Percentiles rank a stretch among this genome's conserved stretches.
Evolutionary conservation across 129 eudicot species (phyloP).

Genomic region (Lonicera japonica): DNA sequence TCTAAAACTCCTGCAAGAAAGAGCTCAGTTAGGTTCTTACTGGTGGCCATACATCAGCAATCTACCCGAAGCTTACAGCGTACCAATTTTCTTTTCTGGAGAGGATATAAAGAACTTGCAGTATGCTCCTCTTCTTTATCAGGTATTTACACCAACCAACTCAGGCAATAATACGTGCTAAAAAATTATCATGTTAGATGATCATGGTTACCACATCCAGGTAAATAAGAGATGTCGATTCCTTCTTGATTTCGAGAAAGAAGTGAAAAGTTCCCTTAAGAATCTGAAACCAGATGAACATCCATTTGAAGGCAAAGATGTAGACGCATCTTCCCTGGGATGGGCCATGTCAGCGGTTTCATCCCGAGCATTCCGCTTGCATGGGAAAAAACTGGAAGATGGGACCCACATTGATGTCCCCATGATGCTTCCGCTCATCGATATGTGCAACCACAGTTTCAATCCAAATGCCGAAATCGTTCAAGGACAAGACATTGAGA

Average conservation of each 20-base stretch:
- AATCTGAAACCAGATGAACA: slow-evolving; percentile 47
- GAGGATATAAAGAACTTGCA: slow-evolving; percentile 87
- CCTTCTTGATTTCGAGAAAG: slow-evolving; percentile 92
- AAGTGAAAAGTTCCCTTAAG: slow-evolving; percentile 46
- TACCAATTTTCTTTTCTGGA: slow-evolving; percentile 89
- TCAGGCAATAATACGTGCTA: not conserved
- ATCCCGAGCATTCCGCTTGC: slow-evolving; percentile 83
- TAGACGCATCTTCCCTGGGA: slow-evolving; percentile 84
- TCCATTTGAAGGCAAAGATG: slow-evolving; percentile 76
- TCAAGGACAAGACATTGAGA: slow-evolving; percentile 48
- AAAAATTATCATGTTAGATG: not conserved
- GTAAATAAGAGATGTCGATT: slow-evolving; percentile 92
- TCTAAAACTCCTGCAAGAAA: slow-evolving; percentile 83
- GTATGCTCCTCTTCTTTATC: slow-evolving; percentile 90
- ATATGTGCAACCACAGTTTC: slow-evolving; percentile 97
- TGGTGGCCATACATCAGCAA: slow-evolving; percentile 99
- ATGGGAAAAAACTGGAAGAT: slow-evolving; percentile 45
- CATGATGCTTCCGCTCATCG: slow-evolving; percentile 97
- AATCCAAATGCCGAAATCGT: slow-evolving; percentile 79
- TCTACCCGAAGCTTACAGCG: slow-evolving; percentile 80
- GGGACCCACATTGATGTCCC: slow-evolving; percentile 48
- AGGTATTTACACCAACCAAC: slow-evolving; percentile 36
- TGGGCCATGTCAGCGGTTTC: slow-evolving; percentile 99
- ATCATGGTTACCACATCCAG: slow-evolving; percentile 21
- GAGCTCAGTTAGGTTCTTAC: slow-evolving; percentile 78